phyloP scores from a whole-genome alignment of 2,329 filamentous ascomycete species.

The Nannizzia gypsea region DNA sequence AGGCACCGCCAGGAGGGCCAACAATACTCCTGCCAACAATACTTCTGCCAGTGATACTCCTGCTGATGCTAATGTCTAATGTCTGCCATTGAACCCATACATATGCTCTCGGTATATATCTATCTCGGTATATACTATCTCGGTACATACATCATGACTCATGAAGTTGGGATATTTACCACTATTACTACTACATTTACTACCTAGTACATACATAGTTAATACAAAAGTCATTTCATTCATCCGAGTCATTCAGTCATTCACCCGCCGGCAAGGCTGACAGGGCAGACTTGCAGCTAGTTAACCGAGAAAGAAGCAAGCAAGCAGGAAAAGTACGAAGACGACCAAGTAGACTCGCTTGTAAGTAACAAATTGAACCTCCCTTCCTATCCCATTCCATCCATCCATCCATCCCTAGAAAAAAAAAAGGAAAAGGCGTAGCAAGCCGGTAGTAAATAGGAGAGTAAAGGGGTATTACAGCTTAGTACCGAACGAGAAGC shows the following conservation, averaged over 20 bases:
- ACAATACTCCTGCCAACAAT: no score
- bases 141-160: not conserved
- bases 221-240: not conserved
- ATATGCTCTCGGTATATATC: not conserved
- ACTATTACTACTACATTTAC: not conserved
- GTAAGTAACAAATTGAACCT: not conserved
- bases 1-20: conserved; percentile 66
- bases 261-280: not conserved
- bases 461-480: not conserved
- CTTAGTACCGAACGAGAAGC: not conserved
- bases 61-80: not conserved
- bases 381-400: not conserved
- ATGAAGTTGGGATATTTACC: not conserved
- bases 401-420: not conserved
- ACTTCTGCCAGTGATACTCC: no score
- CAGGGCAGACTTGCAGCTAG: not conserved
- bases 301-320: not conserved
- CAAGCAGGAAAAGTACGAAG: not conserved
- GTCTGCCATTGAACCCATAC: not conserved
- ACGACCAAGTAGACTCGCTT: not conserved
- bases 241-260: not conserved
- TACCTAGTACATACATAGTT: no score
- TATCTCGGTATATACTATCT: not conserved
- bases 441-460: not conserved
- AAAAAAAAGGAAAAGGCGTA: not conserved